Conservation (phyloP, 1,139 yeast genomes). For the Taphrina wiesneri region DNA sequence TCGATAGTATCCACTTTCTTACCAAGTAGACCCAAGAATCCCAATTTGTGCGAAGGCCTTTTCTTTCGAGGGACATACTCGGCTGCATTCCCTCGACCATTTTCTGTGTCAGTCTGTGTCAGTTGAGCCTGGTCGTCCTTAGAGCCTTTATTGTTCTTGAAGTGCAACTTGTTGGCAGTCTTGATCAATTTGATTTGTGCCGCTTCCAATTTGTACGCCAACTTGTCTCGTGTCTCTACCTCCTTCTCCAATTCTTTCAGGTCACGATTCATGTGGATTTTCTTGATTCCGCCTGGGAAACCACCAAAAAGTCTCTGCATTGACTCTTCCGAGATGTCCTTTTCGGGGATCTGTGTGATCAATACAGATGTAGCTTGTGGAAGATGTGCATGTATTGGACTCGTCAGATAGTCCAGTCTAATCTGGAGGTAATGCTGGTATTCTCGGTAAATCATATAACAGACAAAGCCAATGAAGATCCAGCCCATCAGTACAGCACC, state of each 20-base stretch:
- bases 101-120: conserved; percentile 35
- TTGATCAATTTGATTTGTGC: conserved; percentile 65
- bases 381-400: conserved; percentile 70
- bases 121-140: conserved; percentile 45
- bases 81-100: conserved; percentile 8
- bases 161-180: conserved; percentile 62
- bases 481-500: conserved; percentile 63
- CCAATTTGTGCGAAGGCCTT: conserved; percentile 69
- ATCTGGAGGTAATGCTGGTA: conserved; percentile 74
- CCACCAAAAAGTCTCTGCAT: conserved; percentile 58
- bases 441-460: conserved; percentile 78
- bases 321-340: conserved; percentile 62
- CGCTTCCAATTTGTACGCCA: conserved; percentile 66
- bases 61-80: conserved; percentile 69
- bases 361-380: conserved; percentile 77
- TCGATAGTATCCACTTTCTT: conserved; percentile 82
- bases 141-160: conserved; percentile 48
- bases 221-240: conserved; percentile 61
- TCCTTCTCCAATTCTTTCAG: conserved; percentile 59
- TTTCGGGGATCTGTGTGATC: conserved; percentile 76
- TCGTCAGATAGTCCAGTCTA: conserved; percentile 75
- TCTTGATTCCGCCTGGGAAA: conserved; percentile 55
- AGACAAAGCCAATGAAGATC: conserved; percentile 68
- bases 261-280: conserved; percentile 74
- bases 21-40: conserved; percentile 59